Percentiles rank a stretch among this genome's conserved stretches.
Evolutionary conservation across 768 basidiomycete genomes (phyloP).

Genomic region (Lyophyllum shimeji): DNA sequence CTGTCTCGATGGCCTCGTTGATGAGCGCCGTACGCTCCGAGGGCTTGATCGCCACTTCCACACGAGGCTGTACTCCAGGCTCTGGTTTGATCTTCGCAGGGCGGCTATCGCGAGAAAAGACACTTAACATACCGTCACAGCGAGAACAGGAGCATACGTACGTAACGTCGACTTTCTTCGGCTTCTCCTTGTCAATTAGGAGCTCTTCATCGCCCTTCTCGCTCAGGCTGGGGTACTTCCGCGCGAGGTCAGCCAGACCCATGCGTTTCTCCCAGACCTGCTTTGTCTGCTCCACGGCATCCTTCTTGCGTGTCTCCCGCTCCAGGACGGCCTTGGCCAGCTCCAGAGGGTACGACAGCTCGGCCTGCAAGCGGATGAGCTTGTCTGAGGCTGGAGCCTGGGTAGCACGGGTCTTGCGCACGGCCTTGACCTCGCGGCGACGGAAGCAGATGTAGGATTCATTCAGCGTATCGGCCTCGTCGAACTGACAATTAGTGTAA

Average conservation of each 20-base stretch:
- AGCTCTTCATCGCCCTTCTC: slow-evolving; percentile 72
- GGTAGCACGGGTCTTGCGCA: slow-evolving; percentile 91
- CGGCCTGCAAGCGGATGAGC: slow-evolving; percentile 74
- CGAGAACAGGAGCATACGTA: slow-evolving; percentile 17
- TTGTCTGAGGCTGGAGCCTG: slow-evolving; percentile 91
- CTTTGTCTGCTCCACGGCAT: slow-evolving; percentile 54
- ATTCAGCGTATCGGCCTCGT: slow-evolving; percentile 86
- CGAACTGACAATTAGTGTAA: slow-evolving; percentile 47
- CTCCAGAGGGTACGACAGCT: slow-evolving; percentile 71
- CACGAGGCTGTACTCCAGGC: slow-evolving; percentile 42
- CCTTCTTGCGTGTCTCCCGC: slow-evolving; percentile 79
- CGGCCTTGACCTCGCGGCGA: slow-evolving; percentile 88
- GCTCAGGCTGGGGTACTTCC: slow-evolving; percentile 62
- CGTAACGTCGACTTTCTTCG: slow-evolving; percentile 56
- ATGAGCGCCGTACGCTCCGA: slow-evolving; percentile 65
- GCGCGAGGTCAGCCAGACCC: slow-evolving; percentile 75
- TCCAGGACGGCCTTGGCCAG: slow-evolving; percentile 66
- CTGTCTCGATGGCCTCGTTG: slow-evolving; percentile 60
- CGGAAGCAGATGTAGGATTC: slow-evolving; percentile 98
- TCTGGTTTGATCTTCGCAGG: slow-evolving; percentile 55
- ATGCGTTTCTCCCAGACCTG: slow-evolving; percentile 79
- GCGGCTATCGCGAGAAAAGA: slow-evolving; percentile 34
- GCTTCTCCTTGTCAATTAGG: slow-evolving; percentile 68
- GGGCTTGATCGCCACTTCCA: slow-evolving; percentile 57
- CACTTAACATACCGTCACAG: slow-evolving; percentile 4